Percentiles rank a stretch among this genome's conserved stretches.
Evolutionary conservation across 139 green algal genomes (phyloP).

Genomic region (Pycnococcus provasolii): DNA sequence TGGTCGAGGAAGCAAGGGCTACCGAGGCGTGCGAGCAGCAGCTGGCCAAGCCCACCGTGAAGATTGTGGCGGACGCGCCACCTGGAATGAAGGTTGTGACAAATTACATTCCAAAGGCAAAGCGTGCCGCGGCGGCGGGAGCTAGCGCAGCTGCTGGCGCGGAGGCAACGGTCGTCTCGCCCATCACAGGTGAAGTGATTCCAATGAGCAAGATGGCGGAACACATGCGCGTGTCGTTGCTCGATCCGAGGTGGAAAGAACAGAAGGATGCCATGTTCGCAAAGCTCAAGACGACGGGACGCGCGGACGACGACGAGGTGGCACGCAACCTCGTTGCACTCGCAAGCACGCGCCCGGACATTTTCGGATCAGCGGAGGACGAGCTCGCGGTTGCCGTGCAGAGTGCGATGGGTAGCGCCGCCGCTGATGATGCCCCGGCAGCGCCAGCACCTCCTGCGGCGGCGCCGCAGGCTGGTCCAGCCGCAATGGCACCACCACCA

Average conservation of each 20-base stretch:
- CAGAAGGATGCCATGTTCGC: conserved; percentile 88
- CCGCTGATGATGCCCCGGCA: background rate
- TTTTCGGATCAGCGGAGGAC: conserved; percentile 82
- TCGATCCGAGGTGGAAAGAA: conserved; percentile 85
- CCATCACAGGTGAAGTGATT: conserved; percentile 84
- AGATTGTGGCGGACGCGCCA: too few relatives aligned
- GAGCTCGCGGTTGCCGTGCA: conserved; percentile 53
- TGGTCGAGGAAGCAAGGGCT: conserved; percentile 7
- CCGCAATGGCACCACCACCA: conserved; percentile 1
- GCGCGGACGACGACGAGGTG: conserved; percentile 90
- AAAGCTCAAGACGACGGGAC: conserved; percentile 68
- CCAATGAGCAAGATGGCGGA: conserved; percentile 68
- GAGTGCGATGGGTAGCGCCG: conserved; percentile 41
- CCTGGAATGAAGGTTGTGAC: conserved; percentile 65
- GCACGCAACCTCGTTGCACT: conserved; percentile 73
- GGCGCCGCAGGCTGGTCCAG: background rate
- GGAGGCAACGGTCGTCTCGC: conserved; percentile 73
- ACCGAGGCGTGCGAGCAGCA: too few relatives aligned
- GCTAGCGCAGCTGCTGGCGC: conserved; percentile 23
- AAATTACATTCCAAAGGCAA: conserved; percentile 71
- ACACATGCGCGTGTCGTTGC: conserved; percentile 76
- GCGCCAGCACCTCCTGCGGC: background rate
- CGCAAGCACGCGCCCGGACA: conserved; percentile 74
- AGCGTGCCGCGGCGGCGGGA: conserved; percentile 22
- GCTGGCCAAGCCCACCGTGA: too few relatives aligned